Evolutionary conservation across 2,329 filamentous ascomycete species (phyloP).

Genomic region (Cytospora leucostoma): DNA sequence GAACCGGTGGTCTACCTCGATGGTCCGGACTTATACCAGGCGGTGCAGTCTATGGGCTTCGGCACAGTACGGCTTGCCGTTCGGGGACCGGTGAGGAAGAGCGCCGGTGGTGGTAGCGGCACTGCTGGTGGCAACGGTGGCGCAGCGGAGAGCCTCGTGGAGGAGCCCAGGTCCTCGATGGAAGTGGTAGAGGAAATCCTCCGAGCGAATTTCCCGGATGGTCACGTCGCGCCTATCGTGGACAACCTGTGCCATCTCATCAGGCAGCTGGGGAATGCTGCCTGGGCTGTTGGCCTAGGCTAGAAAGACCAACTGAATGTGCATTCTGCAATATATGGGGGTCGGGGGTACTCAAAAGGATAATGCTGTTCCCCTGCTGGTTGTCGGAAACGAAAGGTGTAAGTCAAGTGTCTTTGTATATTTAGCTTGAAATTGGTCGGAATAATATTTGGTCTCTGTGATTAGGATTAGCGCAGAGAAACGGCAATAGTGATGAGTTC

Average conservation of each 20-base stretch:
- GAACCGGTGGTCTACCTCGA: slow-evolving; percentile 55
- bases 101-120: slow-evolving; percentile 15
- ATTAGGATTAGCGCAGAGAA: no score
- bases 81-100: slow-evolving; percentile 38
- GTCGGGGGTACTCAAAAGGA: background rate
- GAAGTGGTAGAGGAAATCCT: slow-evolving; percentile 59
- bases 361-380: background rate
- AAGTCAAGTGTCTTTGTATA: background rate
- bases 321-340: background rate
- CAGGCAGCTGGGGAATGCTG: slow-evolving; percentile 58
- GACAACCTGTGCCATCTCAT: slow-evolving; percentile 68
- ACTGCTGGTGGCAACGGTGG: slow-evolving; percentile 29
- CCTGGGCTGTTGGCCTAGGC: slow-evolving; percentile 40
- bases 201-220: slow-evolving; percentile 50
- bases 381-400: background rate
- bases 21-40: slow-evolving; percentile 49
- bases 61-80: slow-evolving; percentile 57
- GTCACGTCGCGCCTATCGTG: slow-evolving; percentile 60
- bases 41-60: slow-evolving; percentile 59
- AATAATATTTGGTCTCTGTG: no score
- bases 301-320: slow-evolving; percentile 3
- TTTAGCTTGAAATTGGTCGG: background rate
- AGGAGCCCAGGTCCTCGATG: slow-evolving; percentile 61
- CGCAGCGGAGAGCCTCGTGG: slow-evolving; percentile 46
- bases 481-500: no score